Conservation (phyloP, 208 protist species). For the Leishmania lainsoni region DNA sequence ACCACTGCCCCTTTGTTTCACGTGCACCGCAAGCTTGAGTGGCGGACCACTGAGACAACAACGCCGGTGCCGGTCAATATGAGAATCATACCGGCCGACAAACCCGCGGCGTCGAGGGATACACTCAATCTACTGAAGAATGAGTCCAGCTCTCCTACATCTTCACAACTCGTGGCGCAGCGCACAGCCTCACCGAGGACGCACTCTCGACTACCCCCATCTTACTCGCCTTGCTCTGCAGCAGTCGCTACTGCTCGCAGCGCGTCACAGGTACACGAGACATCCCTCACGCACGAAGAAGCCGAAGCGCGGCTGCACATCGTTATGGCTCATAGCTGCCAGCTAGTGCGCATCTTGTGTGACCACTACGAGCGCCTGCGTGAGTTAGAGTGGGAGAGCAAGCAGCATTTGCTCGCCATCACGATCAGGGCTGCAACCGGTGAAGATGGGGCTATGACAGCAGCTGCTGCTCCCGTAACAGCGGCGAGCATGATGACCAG, state of each 20-base stretch:
- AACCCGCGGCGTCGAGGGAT: not conserved
- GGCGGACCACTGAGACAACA: not conserved
- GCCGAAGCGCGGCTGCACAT: conserved; percentile 7
- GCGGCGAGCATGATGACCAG: not conserved
- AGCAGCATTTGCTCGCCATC: not conserved
- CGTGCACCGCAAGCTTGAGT: not conserved
- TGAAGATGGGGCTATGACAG: not conserved
- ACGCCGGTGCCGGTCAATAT: no score
- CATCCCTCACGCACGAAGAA: conserved; percentile 1
- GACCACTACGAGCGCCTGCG: conserved; percentile 4
- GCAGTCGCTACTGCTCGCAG: no score
- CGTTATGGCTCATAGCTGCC: not conserved
- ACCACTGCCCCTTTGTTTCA: not conserved
- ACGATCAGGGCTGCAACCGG: not conserved
- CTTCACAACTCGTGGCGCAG: not conserved
- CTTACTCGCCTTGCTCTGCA: not conserved
- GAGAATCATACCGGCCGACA: no score
- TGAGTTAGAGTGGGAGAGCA: not conserved
- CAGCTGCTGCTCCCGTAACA: not conserved
- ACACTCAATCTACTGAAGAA: not conserved
- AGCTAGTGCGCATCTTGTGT: not conserved
- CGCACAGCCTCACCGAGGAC: not conserved
- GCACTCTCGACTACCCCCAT: not conserved
- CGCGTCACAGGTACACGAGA: not conserved
- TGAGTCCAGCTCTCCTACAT: not conserved